These are phyloP conservation scores for Phytophthora melonis DNA, from an alignment of 352 stramenopile genomes.

Conservation along the genomic window DNA sequence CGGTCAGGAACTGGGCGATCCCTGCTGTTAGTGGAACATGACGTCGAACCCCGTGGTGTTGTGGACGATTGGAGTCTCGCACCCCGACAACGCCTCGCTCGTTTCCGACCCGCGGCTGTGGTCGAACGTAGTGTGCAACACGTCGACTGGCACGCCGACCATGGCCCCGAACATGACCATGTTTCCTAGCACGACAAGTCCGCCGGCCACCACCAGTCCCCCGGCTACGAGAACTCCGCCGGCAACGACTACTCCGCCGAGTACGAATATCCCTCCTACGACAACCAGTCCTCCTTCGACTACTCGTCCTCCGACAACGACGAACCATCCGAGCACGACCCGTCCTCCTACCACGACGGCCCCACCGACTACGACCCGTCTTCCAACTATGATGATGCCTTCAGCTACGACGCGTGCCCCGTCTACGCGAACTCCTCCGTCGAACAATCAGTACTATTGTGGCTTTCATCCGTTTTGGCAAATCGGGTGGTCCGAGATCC, in stretches of 20 bases:
- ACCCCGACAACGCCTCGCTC: constrained; percentile 14
- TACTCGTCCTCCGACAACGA: not conserved
- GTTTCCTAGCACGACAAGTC: constrained; percentile 1
- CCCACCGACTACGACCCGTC: not conserved
- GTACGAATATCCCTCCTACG: not conserved
- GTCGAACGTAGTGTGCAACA: constrained; percentile 17
- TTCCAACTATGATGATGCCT: not conserved
- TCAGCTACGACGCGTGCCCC: not conserved
- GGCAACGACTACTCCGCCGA: too few species aligned
- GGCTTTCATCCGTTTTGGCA: too few species aligned
- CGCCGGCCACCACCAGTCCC: not conserved
- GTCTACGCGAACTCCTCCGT: not conserved
- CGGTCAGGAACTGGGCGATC: constrained; percentile 81
- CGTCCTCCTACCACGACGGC: not conserved
- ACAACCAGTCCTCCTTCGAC: not conserved
- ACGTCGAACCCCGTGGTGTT: constrained; percentile 3
- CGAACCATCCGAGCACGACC: not conserved
- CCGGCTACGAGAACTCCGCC: not conserved
- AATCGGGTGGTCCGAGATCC: too few species aligned
- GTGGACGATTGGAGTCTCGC: constrained; percentile 38
- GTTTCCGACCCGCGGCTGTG: constrained; percentile 36
- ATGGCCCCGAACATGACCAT: constrained; percentile 1
- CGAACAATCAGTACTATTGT: constrained; percentile 1
- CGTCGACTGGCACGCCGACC: not conserved
- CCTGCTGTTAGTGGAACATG: constrained; percentile 53